Conservation (phyloP, 2,329 filamentous ascomycete species). For the Colletotrichum sp. region DNA sequence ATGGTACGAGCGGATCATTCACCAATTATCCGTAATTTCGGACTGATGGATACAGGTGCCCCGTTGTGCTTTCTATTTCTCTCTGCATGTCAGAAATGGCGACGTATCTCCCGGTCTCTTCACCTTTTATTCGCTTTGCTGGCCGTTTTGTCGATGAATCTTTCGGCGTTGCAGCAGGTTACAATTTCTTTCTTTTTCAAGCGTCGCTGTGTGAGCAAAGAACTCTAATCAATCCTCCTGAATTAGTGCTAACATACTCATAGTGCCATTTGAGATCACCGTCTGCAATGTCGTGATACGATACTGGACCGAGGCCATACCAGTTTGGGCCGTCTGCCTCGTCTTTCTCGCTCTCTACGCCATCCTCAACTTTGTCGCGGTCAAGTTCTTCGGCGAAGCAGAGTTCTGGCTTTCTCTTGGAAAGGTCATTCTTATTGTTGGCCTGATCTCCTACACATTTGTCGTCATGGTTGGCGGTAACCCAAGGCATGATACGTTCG, state of each 20-base stretch:
- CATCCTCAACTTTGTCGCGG: not conserved
- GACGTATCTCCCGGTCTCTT: not conserved
- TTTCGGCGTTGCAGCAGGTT: not conserved
- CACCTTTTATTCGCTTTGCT: not conserved
- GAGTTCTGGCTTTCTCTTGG: not conserved
- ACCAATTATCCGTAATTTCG: not conserved
- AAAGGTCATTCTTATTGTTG: not conserved
- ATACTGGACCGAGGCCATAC: not conserved
- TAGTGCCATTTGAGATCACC: not conserved
- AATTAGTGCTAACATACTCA: not conserved
- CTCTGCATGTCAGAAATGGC: not conserved
- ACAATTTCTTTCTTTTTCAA: not conserved
- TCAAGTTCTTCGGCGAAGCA: not conserved
- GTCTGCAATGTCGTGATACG: not conserved
- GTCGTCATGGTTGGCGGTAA: not conserved
- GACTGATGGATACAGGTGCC: not conserved
- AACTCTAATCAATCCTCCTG: not conserved
- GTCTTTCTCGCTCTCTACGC: not conserved
- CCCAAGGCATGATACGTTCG: not conserved
- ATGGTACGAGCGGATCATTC: not conserved
- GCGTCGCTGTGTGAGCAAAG: not conserved
- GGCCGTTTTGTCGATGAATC: not conserved
- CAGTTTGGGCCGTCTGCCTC: not conserved
- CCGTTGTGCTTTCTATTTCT: not conserved
- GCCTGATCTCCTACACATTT: not conserved